Conservation (phyloP, 2,329 filamentous ascomycete genomes). For the Mollisia scopiformis region DNA sequence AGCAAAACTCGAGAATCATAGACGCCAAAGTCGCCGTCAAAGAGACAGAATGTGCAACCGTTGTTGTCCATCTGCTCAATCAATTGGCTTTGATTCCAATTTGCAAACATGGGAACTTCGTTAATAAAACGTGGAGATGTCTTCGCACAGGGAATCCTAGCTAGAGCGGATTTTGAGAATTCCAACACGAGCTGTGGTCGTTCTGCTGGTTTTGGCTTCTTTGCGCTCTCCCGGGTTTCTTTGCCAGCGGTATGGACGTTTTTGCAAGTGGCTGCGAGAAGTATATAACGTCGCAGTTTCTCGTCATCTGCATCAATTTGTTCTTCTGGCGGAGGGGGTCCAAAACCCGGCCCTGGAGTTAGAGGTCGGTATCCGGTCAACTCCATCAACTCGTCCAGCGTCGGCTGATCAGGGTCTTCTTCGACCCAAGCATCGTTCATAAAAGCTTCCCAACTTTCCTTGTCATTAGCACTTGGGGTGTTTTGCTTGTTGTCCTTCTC, state of each 20-base stretch:
- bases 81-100: neutral
- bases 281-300: neutral
- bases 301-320: neutral
- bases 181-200: neutral
- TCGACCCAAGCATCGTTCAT: neutral
- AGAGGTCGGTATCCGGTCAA: too few species aligned
- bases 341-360: too few species aligned
- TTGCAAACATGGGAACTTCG: neutral
- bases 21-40: slow-evolving; percentile 21
- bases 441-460: neutral
- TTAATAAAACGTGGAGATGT: neutral
- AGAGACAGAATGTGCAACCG: slow-evolving; percentile 25
- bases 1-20: slow-evolving; percentile 16
- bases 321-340: too few species aligned
- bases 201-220: neutral
- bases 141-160: neutral
- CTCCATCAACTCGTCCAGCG: too few species aligned
- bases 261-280: neutral
- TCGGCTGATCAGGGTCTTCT: too few species aligned
- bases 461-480: neutral
- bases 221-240: neutral
- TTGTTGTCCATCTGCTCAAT: neutral
- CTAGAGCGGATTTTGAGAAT: neutral
- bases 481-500: too few species aligned
- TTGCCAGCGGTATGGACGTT: neutral